These are phyloP conservation scores for Amanita rimosa DNA, from an alignment of 768 basidiomycete species.

Conservation along the genomic window DNA sequence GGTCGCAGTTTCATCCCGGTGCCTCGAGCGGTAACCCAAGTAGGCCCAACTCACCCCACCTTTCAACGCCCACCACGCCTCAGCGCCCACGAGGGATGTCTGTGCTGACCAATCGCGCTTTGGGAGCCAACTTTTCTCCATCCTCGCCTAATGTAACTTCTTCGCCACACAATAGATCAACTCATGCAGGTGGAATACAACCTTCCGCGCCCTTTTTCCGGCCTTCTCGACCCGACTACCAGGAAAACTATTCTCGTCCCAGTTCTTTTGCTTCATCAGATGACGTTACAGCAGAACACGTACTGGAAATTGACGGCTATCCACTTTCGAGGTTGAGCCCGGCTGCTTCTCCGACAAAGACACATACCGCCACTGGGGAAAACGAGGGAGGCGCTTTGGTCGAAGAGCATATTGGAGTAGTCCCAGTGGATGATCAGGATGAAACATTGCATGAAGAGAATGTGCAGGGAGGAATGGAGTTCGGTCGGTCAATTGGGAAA, in stretches of 20 bases:
- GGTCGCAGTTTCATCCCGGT: conserved; percentile 8
- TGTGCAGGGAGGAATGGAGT: neutral
- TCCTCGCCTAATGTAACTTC: conserved; percentile 12
- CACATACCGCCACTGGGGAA: conserved; percentile 7
- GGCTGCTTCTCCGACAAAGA: neutral
- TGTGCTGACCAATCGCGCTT: conserved; percentile 5
- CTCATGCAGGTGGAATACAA: conserved; percentile 65
- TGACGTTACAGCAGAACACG: conserved; percentile 8
- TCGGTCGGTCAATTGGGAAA: conserved; percentile 16
- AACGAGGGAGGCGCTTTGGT: conserved; percentile 1
- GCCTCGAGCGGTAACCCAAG: conserved; percentile 1
- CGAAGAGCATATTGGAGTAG: neutral
- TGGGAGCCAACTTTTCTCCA: conserved; percentile 8
- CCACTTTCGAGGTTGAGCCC: conserved; percentile 7
- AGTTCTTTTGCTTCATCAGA: conserved; percentile 22
- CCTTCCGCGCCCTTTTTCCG: conserved; percentile 75
- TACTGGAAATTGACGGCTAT: conserved; percentile 16
- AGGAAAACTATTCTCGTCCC: conserved; percentile 29
- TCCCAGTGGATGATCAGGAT: neutral
- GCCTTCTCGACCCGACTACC: conserved; percentile 48
- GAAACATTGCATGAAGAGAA: neutral
- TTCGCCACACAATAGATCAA: conserved; percentile 23
- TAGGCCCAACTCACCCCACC: conserved; percentile 10
- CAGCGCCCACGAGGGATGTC: conserved; percentile 4
- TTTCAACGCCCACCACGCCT: conserved; percentile 15